phyloP scores from a whole-genome alignment of 2,329 filamentous ascomycete species.

The Pyrenophora tritici-repentis region DNA sequence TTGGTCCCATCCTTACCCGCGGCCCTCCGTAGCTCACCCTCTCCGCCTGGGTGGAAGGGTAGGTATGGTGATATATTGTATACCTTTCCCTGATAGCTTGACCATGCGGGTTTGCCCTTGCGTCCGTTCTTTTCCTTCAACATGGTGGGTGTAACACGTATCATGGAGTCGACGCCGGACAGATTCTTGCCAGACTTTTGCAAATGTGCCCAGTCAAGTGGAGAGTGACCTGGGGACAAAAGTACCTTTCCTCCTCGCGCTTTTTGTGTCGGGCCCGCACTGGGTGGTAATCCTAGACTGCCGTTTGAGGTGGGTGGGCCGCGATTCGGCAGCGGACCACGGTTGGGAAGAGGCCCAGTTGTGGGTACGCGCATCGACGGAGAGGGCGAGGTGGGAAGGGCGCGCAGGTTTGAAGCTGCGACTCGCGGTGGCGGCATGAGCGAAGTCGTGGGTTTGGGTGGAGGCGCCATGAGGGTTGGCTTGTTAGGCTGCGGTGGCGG shows the following conservation, averaged over 20 bases:
- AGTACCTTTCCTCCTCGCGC: slow-evolving; percentile 68
- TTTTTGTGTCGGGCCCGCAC: slow-evolving; percentile 45
- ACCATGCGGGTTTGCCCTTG: slow-evolving; percentile 88
- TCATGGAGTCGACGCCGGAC: slow-evolving; percentile 57
- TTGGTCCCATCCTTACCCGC: slow-evolving; percentile 71
- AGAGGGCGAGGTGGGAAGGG: slow-evolving; percentile 30
- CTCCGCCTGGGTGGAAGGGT: slow-evolving; percentile 87
- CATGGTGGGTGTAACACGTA: slow-evolving; percentile 81
- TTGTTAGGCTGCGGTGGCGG: slow-evolving; percentile 19
- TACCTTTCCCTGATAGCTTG: slow-evolving; percentile 82
- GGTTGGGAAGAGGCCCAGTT: slow-evolving; percentile 56
- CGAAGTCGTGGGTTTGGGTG: slow-evolving; percentile 33
- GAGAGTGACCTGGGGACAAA: slow-evolving; percentile 88
- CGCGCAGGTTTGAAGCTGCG: slow-evolving; percentile 44
- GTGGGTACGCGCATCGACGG: slow-evolving; percentile 48
- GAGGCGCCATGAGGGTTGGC: slow-evolving; percentile 43
- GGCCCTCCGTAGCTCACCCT: slow-evolving; percentile 78
- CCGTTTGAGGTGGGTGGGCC: slow-evolving; percentile 50
- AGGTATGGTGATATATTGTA: slow-evolving; percentile 93
- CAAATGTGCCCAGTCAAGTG: slow-evolving; percentile 92
- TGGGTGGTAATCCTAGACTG: slow-evolving; percentile 42
- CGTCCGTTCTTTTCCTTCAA: slow-evolving; percentile 80
- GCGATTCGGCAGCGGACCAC: slow-evolving; percentile 49
- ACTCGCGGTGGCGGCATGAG: slow-evolving; percentile 47
- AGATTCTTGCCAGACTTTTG: slow-evolving; percentile 68